These are phyloP conservation scores for Claviceps cyperi DNA, from an alignment of 2,329 filamentous ascomycete genomes.

Conservation along the genomic window DNA sequence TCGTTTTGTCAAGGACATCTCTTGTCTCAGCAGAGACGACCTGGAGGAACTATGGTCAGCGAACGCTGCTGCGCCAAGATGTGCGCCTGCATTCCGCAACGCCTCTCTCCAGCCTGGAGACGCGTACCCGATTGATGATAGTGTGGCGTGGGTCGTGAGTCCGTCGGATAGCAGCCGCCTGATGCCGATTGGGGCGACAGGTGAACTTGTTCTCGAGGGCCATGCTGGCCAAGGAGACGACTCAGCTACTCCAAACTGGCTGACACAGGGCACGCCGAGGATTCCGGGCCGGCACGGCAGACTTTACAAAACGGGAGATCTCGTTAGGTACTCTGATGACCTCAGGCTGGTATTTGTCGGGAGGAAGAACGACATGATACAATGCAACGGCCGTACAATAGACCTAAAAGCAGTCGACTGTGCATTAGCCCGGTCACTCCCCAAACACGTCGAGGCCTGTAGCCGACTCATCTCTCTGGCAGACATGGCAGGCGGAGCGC, in stretches of 20 bases:
- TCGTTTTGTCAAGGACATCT: slow-evolving; percentile 20
- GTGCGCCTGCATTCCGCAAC: slow-evolving; percentile 7
- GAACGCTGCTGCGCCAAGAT: slow-evolving; percentile 11
- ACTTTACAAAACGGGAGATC: slow-evolving; percentile 12
- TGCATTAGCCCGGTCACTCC: slow-evolving; percentile 11
- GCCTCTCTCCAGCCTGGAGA: slow-evolving; percentile 10
- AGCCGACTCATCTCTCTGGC: slow-evolving; percentile 10
- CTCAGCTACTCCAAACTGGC: slow-evolving; percentile 11
- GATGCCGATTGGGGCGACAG: slow-evolving; percentile 16
- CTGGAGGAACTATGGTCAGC: slow-evolving; percentile 19
- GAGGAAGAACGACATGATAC: slow-evolving; percentile 10
- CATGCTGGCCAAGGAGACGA: slow-evolving; percentile 9
- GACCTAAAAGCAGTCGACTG: slow-evolving; percentile 12
- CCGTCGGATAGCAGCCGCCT: slow-evolving; percentile 12
- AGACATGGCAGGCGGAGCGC: slow-evolving; percentile 4
- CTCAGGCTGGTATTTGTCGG: slow-evolving; percentile 12
- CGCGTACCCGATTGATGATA: slow-evolving; percentile 9
- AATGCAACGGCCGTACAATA: slow-evolving; percentile 12
- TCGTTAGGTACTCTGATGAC: slow-evolving; percentile 14
- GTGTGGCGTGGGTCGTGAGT: slow-evolving; percentile 17
- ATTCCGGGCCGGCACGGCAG: slow-evolving; percentile 11
- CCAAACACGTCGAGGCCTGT: slow-evolving; percentile 3
- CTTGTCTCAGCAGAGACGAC: slow-evolving; percentile 22
- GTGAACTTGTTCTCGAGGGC: slow-evolving; percentile 25
- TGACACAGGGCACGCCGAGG: slow-evolving; percentile 7